Percentiles rank a stretch among this genome's conserved stretches.
phyloP scores from a whole-genome alignment of 345 rosid species.

The Citrus australasica region DNA sequence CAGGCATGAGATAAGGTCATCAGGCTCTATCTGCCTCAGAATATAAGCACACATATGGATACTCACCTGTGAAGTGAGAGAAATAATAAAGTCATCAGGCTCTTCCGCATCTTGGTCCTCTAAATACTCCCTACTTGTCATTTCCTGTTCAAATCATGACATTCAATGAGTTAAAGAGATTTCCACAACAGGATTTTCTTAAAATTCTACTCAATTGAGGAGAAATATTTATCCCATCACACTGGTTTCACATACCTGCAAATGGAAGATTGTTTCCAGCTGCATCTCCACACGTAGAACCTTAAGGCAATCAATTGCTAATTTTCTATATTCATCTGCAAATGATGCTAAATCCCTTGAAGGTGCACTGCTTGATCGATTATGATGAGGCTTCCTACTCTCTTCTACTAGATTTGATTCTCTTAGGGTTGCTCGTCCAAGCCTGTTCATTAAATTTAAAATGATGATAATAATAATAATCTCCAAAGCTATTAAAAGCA shows the following conservation, averaged over 20 bases:
- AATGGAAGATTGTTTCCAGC: constrained; percentile 85
- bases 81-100: constrained; percentile 91
- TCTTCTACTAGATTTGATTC: constrained; percentile 51
- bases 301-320: constrained; percentile 93
- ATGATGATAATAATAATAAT: not conserved
- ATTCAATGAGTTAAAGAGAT: constrained; percentile 20
- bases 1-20: too few species aligned
- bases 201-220: not conserved
- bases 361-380: constrained; percentile 36
- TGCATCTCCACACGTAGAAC: constrained; percentile 99
- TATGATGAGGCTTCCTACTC: constrained; percentile 36
- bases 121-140: constrained; percentile 78
- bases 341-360: constrained; percentile 63
- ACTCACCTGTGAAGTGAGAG: constrained; percentile 85
- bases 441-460: constrained; percentile 42
- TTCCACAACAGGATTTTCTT: constrained; percentile 8
- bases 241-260: constrained; percentile 62
- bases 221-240: not conserved
- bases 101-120: constrained; percentile 98
- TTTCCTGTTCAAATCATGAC: constrained; percentile 59
- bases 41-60: not conserved
- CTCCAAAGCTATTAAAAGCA: constrained; percentile 10
- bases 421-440: constrained; percentile 55
- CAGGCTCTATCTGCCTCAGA: too few species aligned
- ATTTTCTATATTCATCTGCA: constrained; percentile 91